Percentiles rank a stretch among this genome's conserved stretches.
Evolutionary conservation across 495 filamentous ascomycete genomes (phyloP).

Genomic region (Penicillium turbatum): DNA sequence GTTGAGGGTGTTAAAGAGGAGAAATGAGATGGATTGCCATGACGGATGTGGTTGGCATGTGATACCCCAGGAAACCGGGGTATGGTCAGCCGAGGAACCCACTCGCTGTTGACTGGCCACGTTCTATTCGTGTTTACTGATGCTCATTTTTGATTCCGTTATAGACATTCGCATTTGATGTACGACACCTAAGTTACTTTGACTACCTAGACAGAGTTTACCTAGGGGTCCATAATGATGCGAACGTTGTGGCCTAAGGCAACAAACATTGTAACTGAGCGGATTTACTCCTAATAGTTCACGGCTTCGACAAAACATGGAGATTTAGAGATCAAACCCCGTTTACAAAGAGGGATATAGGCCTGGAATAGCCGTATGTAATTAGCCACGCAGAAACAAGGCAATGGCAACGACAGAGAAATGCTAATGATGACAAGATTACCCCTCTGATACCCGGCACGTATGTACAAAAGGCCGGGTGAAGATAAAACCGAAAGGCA

Average conservation of each 20-base stretch:
- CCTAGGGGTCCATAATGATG: no score
- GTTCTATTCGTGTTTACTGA: neutral
- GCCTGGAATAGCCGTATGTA: neutral
- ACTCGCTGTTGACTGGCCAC: neutral
- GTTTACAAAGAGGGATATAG: neutral
- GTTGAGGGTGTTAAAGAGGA: neutral
- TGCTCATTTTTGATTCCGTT: no score
- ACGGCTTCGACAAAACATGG: neutral
- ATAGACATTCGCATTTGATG: no score
- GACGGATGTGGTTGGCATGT: slow-evolving; percentile 26
- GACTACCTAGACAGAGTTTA: no score
- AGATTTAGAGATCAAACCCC: neutral
- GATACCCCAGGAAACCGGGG: slow-evolving; percentile 29
- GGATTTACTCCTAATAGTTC: no score
- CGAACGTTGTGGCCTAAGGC: neutral
- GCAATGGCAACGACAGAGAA: neutral
- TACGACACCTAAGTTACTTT: no score
- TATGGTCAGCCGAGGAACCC: slow-evolving; percentile 26
- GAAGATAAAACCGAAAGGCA: neutral
- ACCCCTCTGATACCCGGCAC: neutral
- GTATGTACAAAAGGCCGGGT: slow-evolving; percentile 6
- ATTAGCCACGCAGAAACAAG: neutral
- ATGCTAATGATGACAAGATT: slow-evolving; percentile 1
- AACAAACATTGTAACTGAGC: neutral
- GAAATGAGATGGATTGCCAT: slow-evolving; percentile 8